Percentiles rank a stretch among this genome's conserved stretches.
Evolutionary conservation across 192 early-diverging fungal species (phyloP).

Genomic region (Coemansia sp.): DNA sequence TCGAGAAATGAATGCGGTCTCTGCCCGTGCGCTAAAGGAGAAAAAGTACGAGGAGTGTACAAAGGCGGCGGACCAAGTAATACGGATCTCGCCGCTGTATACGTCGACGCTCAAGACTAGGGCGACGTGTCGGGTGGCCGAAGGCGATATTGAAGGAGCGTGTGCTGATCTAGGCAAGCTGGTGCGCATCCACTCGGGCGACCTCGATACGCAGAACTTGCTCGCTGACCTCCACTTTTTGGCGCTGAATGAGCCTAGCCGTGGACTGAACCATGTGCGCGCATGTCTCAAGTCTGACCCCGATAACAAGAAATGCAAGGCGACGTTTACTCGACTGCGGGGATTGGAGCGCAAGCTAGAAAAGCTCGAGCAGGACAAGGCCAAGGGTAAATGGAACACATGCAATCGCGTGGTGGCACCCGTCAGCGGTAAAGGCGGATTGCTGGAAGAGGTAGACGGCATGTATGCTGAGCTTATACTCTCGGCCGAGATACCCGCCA

Average conservation of each 20-base stretch:
- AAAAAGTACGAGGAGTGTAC: conserved; percentile 60
- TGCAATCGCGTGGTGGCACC: conserved; percentile 44
- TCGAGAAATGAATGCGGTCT: conserved; percentile 34
- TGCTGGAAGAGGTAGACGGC: conserved; percentile 35
- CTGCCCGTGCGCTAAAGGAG: conserved; percentile 37
- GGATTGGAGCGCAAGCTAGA: conserved; percentile 70
- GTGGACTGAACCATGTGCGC: conserved; percentile 69
- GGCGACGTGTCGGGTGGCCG: conserved; percentile 70
- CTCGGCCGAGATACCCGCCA: conserved; percentile 14
- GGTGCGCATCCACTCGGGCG: conserved; percentile 69
- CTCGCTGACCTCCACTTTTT: conserved; percentile 74
- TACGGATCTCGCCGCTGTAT: conserved; percentile 58
- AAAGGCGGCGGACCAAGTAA: conserved; percentile 52
- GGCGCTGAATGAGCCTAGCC: conserved; percentile 66
- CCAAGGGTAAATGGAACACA: conserved; percentile 60
- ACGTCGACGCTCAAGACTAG: conserved; percentile 61
- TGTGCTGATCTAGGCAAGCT: conserved; percentile 76
- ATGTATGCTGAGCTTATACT: conserved; percentile 36
- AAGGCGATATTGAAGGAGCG: conserved; percentile 81
- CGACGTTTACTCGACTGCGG: conserved; percentile 68
- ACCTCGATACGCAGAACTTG: conserved; percentile 59
- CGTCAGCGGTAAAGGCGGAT: conserved; percentile 32
- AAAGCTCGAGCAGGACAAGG: conserved; percentile 58
- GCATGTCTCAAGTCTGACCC: conserved; percentile 89
- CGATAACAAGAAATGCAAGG: conserved; percentile 88